Evolutionary conservation across 2,329 filamentous ascomycete species (phyloP).

Genomic region (Trichoderma citrinoviride): DNA sequence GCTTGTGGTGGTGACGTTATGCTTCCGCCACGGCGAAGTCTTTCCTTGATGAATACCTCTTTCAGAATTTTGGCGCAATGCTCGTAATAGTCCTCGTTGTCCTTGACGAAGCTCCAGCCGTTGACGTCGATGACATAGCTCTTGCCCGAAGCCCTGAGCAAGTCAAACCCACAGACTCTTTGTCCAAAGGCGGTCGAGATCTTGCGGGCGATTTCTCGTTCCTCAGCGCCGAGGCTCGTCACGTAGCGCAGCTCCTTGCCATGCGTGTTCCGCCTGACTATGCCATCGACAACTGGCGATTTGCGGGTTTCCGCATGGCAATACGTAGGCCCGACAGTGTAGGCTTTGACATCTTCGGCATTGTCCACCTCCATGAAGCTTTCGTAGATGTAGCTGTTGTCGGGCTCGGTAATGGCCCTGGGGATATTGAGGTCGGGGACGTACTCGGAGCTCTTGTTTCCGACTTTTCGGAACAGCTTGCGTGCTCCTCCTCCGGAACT

Average conservation of each 20-base stretch:
- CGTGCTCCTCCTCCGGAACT: constrained; percentile 84
- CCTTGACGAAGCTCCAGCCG: constrained; percentile 99
- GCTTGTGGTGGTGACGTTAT: constrained; percentile 52
- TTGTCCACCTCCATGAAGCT: constrained; percentile 97
- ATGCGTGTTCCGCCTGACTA: constrained; percentile 93
- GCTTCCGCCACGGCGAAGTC: constrained; percentile 56
- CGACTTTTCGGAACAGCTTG: constrained; percentile 92
- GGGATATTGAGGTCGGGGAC: constrained; percentile 74
- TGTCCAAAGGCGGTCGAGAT: constrained; percentile 93
- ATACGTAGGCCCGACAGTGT: constrained; percentile 88
- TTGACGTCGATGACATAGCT: constrained; percentile 99
- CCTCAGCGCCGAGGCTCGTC: constrained; percentile 75
- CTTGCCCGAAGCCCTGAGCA: constrained; percentile 80
- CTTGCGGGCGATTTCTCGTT: constrained; percentile 81
- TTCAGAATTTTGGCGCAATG: constrained; percentile 82
- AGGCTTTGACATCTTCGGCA: constrained; percentile 96
- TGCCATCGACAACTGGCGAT: constrained; percentile 92
- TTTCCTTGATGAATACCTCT: constrained; percentile 84
- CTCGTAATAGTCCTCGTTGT: constrained; percentile 98
- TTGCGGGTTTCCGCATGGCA: constrained; percentile 98
- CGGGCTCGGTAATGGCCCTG: constrained; percentile 74
- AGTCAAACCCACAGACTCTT: constrained; percentile 91
- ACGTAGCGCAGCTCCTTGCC: constrained; percentile 97
- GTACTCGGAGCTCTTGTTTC: constrained; percentile 98
- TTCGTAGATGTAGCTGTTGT: constrained; percentile 91